Conservation (phyloP, 768 basidiomycete genomes). For the Collybia sp. region DNA sequence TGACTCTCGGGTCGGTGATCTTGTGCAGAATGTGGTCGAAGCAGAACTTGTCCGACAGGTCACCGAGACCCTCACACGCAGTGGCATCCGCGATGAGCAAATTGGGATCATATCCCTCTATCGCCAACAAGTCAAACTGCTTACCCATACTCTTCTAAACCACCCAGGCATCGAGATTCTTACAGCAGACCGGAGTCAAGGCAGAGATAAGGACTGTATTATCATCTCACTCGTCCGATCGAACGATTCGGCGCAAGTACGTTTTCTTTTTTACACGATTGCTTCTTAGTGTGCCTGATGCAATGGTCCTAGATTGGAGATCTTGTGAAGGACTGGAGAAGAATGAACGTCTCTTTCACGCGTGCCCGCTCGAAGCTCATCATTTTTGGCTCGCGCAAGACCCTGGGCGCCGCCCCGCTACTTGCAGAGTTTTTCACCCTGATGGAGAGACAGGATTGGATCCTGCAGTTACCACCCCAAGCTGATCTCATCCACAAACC, state of each 20-base stretch:
- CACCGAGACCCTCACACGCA: slow-evolving; percentile 54
- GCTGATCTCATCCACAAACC: slow-evolving; percentile 48
- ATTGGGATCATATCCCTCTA: slow-evolving; percentile 91
- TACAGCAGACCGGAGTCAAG: slow-evolving; percentile 92
- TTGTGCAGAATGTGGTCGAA: slow-evolving; percentile 87
- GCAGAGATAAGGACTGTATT: slow-evolving; percentile 93
- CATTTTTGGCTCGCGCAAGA: slow-evolving; percentile 84
- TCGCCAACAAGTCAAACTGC: slow-evolving; percentile 90
- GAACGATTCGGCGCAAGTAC: slow-evolving; percentile 70
- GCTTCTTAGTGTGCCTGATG: background rate
- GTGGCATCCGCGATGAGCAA: slow-evolving; percentile 64
- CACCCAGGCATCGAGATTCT: slow-evolving; percentile 71
- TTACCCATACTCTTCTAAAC: slow-evolving; percentile 58
- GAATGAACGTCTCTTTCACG: slow-evolving; percentile 96
- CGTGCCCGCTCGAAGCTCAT: slow-evolving; percentile 88
- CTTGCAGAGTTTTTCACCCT: slow-evolving; percentile 73
- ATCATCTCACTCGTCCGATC: slow-evolving; percentile 91
- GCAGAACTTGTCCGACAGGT: slow-evolving; percentile 67
- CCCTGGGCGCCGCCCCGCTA: slow-evolving; percentile 57
- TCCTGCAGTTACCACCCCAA: slow-evolving; percentile 47
- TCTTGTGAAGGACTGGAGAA: slow-evolving; percentile 90
- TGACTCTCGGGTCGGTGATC: slow-evolving; percentile 81
- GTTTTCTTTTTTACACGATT: slow-evolving; percentile 20
- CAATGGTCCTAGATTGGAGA: slow-evolving; percentile 68
- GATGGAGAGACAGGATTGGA: slow-evolving; percentile 72